Evolutionary conservation across 345 rosid species (phyloP).

Genomic region (Tarenaya hassleriana): DNA sequence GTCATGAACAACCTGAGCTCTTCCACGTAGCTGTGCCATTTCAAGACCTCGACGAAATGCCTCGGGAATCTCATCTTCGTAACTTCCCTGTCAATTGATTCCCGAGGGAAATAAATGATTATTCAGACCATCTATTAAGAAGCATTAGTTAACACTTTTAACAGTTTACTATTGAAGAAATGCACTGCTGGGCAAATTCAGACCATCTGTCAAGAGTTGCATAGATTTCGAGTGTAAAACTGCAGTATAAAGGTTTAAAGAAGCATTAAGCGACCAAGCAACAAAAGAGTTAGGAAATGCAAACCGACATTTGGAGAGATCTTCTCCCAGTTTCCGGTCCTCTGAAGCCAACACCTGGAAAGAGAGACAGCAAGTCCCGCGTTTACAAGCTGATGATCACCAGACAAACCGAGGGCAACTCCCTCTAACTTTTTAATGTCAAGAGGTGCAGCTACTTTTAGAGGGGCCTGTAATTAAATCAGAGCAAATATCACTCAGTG

Average conservation of each 20-base stretch:
- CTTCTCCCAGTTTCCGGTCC: constrained; percentile 62
- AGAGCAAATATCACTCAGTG: constrained; percentile 17
- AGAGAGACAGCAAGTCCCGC: constrained; percentile 92
- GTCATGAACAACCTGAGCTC: constrained; percentile 75
- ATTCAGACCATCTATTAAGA: too few species aligned
- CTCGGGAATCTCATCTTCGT: constrained; percentile 41
- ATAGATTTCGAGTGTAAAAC: too few species aligned
- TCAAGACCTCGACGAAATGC: constrained; percentile 76
- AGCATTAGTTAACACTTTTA: too few species aligned
- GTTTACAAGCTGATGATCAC: constrained; percentile 75
- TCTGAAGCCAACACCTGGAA: constrained; percentile 76
- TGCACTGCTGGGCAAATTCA: too few species aligned
- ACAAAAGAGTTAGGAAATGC: too few species aligned
- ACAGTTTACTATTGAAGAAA: too few species aligned
- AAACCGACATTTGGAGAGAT: constrained; percentile 43
- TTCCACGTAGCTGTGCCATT: constrained; percentile 67
- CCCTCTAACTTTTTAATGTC: constrained; percentile 43
- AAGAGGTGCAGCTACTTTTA: constrained; percentile 58
- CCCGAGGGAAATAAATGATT: constrained; percentile 5
- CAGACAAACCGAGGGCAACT: constrained; percentile 57
- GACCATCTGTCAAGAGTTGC: too few species aligned
- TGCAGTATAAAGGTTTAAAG: too few species aligned
- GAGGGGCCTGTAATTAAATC: constrained; percentile 58
- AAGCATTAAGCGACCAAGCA: background rate
- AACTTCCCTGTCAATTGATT: constrained; percentile 30